A percentile compares a stretch with the other conserved stretches of the same genome.
These are phyloP conservation scores for Podospora fimiseda DNA, from an alignment of 495 filamentous ascomycete species.

Conservation along the genomic window DNA sequence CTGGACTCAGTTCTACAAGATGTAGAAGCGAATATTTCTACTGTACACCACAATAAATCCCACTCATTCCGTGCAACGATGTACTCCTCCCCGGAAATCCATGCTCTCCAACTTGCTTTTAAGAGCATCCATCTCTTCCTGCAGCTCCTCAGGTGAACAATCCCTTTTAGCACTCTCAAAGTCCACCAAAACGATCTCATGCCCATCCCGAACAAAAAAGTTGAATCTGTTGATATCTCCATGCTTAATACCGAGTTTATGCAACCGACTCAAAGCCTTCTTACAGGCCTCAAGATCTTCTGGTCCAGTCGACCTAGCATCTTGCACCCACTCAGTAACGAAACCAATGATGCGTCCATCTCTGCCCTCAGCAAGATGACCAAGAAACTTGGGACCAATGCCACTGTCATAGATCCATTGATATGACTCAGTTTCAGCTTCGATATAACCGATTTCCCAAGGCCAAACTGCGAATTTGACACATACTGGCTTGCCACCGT, in stretches of 20 bases:
- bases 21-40: too few relatives aligned
- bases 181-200: conserved; percentile 31
- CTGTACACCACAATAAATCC: too few relatives aligned
- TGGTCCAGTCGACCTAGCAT: conserved; percentile 24
- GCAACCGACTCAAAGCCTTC: conserved; percentile 25
- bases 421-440: conserved; percentile 39
- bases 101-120: background rate
- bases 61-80: too few relatives aligned
- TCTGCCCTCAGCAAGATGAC: conserved; percentile 36
- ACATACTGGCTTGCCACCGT: conserved; percentile 20
- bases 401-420: conserved; percentile 30
- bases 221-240: conserved; percentile 43
- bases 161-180: conserved; percentile 24
- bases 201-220: conserved; percentile 30
- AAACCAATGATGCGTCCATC: conserved; percentile 41
- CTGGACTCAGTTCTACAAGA: too few relatives aligned
- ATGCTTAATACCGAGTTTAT: conserved; percentile 34
- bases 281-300: conserved; percentile 31
- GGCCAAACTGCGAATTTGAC: conserved; percentile 38
- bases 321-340: conserved; percentile 31
- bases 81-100: background rate
- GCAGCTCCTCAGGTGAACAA: background rate
- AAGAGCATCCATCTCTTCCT: background rate
- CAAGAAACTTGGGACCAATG: conserved; percentile 39
- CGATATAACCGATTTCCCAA: conserved; percentile 36